phyloP scores from a whole-genome alignment of 2,329 filamentous ascomycete species.

The Plenodomus lindquistii region DNA sequence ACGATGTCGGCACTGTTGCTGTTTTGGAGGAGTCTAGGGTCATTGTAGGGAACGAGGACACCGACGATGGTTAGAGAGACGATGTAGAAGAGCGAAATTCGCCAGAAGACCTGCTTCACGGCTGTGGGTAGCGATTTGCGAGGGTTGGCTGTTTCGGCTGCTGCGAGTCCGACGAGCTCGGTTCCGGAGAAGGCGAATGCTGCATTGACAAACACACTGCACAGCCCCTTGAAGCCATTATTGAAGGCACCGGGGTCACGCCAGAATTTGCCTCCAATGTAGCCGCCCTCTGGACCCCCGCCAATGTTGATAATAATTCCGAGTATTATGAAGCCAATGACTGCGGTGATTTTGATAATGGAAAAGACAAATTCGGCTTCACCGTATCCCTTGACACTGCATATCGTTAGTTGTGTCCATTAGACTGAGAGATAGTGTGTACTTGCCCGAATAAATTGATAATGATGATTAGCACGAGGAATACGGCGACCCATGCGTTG shows the following conservation, averaged over 20 bases:
- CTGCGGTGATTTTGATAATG: slow-evolving; percentile 80
- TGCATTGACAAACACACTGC: slow-evolving; percentile 75
- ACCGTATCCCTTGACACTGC: slow-evolving; percentile 81
- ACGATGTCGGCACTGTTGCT: slow-evolving; percentile 66
- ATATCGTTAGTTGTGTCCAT: slow-evolving; percentile 40
- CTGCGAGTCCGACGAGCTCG: slow-evolving; percentile 76
- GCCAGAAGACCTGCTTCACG: slow-evolving; percentile 95
- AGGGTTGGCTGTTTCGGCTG: slow-evolving; percentile 78
- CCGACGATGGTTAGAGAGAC: slow-evolving; percentile 80
- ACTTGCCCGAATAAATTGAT: slow-evolving; percentile 64
- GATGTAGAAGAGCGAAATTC: slow-evolving; percentile 74
- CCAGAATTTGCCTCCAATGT: slow-evolving; percentile 83
- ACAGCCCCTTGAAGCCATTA: slow-evolving; percentile 82
- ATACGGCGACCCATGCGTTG: slow-evolving; percentile 77
- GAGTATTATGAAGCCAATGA: slow-evolving; percentile 87
- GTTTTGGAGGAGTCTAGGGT: slow-evolving; percentile 64
- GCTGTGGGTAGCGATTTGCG: slow-evolving; percentile 85
- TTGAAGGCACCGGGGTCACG: slow-evolving; percentile 78
- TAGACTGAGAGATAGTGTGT: not conserved
- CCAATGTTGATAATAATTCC: slow-evolving; percentile 86
- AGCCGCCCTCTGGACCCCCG: slow-evolving; percentile 63
- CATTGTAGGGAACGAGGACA: slow-evolving; percentile 75
- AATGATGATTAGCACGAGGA: slow-evolving; percentile 71
- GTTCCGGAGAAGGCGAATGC: slow-evolving; percentile 77
- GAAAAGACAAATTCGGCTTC: slow-evolving; percentile 89